A percentile compares a stretch with the other conserved stretches of the same genome.
Evolutionary conservation across 2,329 filamentous ascomycete genomes (phyloP).

Genomic region (Hymenoscyphus linearis): DNA sequence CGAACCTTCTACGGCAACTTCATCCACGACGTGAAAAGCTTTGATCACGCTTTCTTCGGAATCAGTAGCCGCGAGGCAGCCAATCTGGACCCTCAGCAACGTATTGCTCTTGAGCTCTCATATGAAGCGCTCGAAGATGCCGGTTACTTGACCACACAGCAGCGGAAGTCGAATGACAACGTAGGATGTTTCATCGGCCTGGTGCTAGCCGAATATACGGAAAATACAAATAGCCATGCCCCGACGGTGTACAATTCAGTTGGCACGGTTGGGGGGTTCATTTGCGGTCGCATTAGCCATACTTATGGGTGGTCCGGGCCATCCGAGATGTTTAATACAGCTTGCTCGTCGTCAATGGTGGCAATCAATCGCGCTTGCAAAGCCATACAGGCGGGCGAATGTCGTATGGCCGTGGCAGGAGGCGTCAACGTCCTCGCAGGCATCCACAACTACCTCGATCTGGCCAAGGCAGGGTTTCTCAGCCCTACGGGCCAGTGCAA

Average conservation of each 20-base stretch:
- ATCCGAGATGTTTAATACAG: conserved; percentile 58
- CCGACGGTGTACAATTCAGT: conserved; percentile 5
- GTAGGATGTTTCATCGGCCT: neutral
- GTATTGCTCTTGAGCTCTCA: conserved; percentile 8
- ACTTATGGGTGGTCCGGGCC: conserved; percentile 43
- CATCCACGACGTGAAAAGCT: conserved; percentile 9
- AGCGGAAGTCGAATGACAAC: neutral
- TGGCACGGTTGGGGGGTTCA: conserved; percentile 5
- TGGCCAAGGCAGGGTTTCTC: neutral
- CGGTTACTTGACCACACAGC: neutral
- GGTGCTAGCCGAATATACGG: conserved; percentile 4
- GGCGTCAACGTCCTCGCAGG: conserved; percentile 8
- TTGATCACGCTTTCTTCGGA: conserved; percentile 17
- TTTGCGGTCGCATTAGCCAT: conserved; percentile 3
- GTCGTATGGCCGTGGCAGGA: conserved; percentile 22
- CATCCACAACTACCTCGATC: neutral
- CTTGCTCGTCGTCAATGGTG: conserved; percentile 50
- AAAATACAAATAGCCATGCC: conserved; percentile 4
- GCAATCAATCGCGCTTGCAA: conserved; percentile 49
- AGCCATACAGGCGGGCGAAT: conserved; percentile 39
- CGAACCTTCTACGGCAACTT: conserved; percentile 8
- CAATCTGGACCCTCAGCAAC: conserved; percentile 21
- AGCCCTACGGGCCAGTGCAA: conserved; percentile 37
- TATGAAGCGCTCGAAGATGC: conserved; percentile 10
- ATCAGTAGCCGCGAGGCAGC: conserved; percentile 15